Evolutionary conservation across 768 basidiomycete species (phyloP), one percentile per base, ranked within the genome.

Genomic region (Saitozyma sp.): DNA sequence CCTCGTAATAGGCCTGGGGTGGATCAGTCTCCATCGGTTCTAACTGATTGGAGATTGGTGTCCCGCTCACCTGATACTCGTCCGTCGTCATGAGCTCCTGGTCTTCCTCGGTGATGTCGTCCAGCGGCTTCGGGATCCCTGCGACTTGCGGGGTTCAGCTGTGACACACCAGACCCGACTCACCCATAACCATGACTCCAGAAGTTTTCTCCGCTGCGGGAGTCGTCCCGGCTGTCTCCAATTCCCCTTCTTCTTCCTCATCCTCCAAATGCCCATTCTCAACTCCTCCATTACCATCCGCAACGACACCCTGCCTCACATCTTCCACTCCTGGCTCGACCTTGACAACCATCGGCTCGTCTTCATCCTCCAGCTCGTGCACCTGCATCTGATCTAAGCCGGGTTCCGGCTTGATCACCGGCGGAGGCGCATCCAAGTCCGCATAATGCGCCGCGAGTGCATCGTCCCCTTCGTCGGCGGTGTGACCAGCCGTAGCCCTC

Each of bases 41-140:
- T 48, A 46, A 0, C 43, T 11, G 17, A 41, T 2, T 7, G 56
- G 16, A 16, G 2, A 52, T 3, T 11, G 20, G 38, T 11, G 38
- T 54, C 29, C 29, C 13, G 41, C 76, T 65, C 52, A 74, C 86
- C 39, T 87, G 86, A 75, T 95, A 95, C 79, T 96, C 93, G 59
- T 94, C 93, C 1, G 90, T 88, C 4, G 90, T 91, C 93, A 96
- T 96, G 69, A 87, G 74, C 52, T 92, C 93, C 71, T 92, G 89
- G 75, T 94, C 89, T 67, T 92, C 94, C 70, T 96, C 93, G 3
- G 90, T 94, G 49, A 98, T 86, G 65, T 88, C 83, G 4, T 87
- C 89, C 70, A 90, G 88, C 8, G 85, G 84, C 69, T 90, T 86
- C 17, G 86, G 83, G 46, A 83, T 80, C 13, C 92, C 92, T 63